Conservation (phyloP, 495 filamentous ascomycete genomes). For the Bombardia bombarda region DNA sequence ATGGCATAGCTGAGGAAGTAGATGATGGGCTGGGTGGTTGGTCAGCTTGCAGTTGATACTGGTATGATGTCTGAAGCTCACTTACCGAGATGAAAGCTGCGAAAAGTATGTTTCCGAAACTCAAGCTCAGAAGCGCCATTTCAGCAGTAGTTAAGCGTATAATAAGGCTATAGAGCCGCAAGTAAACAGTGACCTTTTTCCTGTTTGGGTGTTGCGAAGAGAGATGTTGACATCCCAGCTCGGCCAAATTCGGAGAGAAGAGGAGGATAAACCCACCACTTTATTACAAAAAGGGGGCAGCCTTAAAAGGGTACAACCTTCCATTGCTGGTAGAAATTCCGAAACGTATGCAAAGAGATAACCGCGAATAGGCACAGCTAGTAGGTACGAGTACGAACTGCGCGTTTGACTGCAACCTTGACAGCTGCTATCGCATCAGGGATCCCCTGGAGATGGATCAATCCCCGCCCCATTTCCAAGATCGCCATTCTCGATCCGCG, state of each 20-base stretch:
- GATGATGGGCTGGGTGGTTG: slow-evolving; percentile 1
- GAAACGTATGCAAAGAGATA: not conserved
- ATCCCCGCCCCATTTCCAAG: too few relatives aligned
- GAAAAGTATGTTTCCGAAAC: not conserved
- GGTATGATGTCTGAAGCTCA: not conserved
- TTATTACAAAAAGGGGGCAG: not conserved
- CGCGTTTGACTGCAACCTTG: not conserved
- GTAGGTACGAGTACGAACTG: not conserved
- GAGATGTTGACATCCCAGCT: not conserved
- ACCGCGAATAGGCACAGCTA: not conserved
- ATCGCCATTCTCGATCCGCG: too few relatives aligned
- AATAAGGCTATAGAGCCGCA: not conserved
- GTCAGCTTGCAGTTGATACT: not conserved
- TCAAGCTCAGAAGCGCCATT: not conserved
- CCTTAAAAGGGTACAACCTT: not conserved
- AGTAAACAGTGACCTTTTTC: too few relatives aligned
- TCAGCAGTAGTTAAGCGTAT: not conserved
- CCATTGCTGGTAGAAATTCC: too few relatives aligned
- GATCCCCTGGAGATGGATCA: too few relatives aligned
- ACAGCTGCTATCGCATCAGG: too few relatives aligned
- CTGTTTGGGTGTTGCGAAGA: not conserved
- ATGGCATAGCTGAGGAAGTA: slow-evolving; percentile 13
- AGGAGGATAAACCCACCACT: not conserved
- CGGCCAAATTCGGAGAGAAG: not conserved
- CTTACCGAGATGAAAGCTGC: not conserved